phyloP scores from a whole-genome alignment of 441 rosid genomes.

The Metrosideros polymorpha region DNA sequence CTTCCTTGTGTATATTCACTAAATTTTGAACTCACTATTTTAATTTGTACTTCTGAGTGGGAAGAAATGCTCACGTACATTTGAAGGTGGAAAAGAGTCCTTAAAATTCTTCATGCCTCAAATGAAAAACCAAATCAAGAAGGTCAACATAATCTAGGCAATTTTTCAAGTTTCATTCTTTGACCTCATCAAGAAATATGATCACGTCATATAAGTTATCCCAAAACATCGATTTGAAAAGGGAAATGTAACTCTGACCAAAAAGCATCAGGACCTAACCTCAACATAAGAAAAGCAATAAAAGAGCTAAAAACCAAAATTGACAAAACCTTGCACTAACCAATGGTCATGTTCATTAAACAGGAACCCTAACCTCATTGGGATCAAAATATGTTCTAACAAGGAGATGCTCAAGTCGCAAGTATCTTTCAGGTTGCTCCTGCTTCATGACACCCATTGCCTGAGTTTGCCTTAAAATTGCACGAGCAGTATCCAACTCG shows the following conservation, averaged over 20 bases:
- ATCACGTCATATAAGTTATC: background rate
- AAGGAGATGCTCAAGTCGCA: constrained; percentile 93
- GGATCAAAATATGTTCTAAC: constrained; percentile 98
- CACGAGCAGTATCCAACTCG: constrained; percentile 94
- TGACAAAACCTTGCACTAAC: background rate
- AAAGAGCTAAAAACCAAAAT: background rate
- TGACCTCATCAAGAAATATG: background rate
- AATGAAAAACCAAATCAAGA: background rate
- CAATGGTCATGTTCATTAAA: background rate
- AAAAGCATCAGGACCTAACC: background rate
- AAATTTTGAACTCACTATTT: background rate
- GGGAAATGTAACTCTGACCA: background rate
- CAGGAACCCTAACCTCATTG: constrained; percentile 55
- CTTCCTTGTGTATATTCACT: background rate
- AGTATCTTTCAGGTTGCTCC: constrained; percentile 98
- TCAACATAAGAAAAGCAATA: background rate
- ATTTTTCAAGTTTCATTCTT: background rate
- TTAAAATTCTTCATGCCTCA: background rate
- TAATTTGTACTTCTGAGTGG: background rate
- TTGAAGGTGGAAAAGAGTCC: background rate
- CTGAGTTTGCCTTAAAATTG: constrained; percentile 95
- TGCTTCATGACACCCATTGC: constrained; percentile 99
- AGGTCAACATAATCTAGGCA: background rate
- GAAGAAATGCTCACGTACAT: background rate
- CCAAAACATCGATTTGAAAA: background rate